A percentile compares a stretch with the other conserved stretches of the same genome.
Conservation (phyloP, 495 filamentous ascomycete species). For the Chlorociboria aeruginascens region DNA sequence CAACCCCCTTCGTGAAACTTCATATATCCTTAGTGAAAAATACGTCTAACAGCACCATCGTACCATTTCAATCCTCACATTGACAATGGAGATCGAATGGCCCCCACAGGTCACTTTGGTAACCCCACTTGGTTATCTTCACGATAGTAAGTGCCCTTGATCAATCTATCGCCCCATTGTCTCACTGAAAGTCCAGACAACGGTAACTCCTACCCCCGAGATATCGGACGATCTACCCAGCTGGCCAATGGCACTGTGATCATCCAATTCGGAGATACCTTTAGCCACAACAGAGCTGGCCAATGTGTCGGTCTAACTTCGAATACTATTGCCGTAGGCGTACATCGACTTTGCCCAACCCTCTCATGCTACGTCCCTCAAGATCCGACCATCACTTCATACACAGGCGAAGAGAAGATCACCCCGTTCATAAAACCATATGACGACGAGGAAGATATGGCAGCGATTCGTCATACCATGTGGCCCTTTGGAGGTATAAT, state of each 20-base stretch:
- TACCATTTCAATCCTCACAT: too few relatives aligned
- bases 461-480: constrained; percentile 10
- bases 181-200: constrained; percentile 6
- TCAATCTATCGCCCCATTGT: neutral
- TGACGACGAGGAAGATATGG: constrained; percentile 6
- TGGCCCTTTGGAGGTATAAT: constrained; percentile 19
- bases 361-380: too few relatives aligned
- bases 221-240: constrained; percentile 18
- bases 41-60: too few relatives aligned
- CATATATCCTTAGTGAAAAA: too few relatives aligned
- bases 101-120: neutral
- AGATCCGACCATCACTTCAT: neutral
- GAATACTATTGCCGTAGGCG: neutral
- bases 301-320: constrained; percentile 16
- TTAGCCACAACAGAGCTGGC: constrained; percentile 17
- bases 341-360: too few relatives aligned
- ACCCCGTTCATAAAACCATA: neutral
- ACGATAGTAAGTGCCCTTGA: neutral
- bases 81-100: neutral
- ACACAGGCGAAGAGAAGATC: constrained; percentile 1
- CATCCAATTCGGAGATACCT: constrained; percentile 20
- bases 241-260: neutral
- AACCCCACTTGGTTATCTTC: neutral
- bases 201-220: constrained; percentile 20
- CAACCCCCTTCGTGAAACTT: too few relatives aligned